Evolutionary conservation across 1,139 yeast genomes (phyloP), one percentile per base, ranked within the genome.

Genomic region (Zygosaccharomyces pseudobailii): DNA sequence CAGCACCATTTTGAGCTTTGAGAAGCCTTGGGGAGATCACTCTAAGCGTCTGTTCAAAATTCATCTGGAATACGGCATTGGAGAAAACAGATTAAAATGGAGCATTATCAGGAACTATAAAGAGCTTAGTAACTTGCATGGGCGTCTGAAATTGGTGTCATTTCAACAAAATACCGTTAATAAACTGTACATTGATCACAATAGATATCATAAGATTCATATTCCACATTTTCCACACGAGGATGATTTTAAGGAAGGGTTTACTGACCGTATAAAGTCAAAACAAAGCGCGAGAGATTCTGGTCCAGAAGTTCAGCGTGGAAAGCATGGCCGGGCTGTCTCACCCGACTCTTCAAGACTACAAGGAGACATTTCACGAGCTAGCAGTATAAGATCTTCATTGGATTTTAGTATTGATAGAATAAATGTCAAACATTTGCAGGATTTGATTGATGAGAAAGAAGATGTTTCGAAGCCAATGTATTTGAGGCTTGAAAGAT

Each of bases 11-110:
- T 13, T 13, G 17, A 13, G 17, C 17, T 13, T 13, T 24, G 54
- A 48, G 19, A 38, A 25, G 10, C 34, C 41, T 4, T 38, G 34
- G 34, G 41, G 34, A 13, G 54, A 55, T 33, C 50, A 53, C 35
- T 46, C 57, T 49, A 78, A 72, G 45, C 45, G 50, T 9, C 31
- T 50, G n/a, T 88, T 78, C 57, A 74, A 77, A 51, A 71, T 92
- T 20, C 87, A 84, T 48, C 71, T 92, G 47, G 96, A 89, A 61
- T 92, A 92, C 61, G 98, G 97, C 2, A 81, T 89, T 19, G 96
- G 96, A 0, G 79, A 81, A 4, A 80, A 84, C 47, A 71, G 92
- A 49, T 72, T 89, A 58, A 78, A 79, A 54, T 94, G 99, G 98
- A 72, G 83, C 1, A 79, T 94, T 6, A 75, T 80, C 34, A 84